These are phyloP conservation scores for Pseudogymnoascus sp. DNA, from an alignment of 2,329 filamentous ascomycete species.

Conservation along the genomic window DNA sequence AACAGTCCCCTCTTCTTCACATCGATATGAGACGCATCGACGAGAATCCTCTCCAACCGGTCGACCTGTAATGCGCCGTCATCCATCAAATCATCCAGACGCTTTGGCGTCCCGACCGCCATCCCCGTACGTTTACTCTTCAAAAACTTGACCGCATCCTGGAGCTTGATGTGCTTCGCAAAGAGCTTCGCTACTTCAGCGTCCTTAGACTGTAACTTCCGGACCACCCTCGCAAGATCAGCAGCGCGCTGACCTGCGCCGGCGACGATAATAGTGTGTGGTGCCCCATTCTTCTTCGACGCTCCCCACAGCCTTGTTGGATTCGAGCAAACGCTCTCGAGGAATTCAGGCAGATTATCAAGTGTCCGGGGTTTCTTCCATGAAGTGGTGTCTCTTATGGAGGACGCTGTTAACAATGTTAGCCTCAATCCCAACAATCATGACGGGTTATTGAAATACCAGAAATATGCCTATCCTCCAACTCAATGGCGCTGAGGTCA, in stretches of 20 bases:
- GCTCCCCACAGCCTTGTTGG: slow-evolving; percentile 52
- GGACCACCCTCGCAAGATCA: slow-evolving; percentile 67
- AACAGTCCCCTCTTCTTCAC: slow-evolving; percentile 88
- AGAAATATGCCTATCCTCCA: slow-evolving; percentile 73
- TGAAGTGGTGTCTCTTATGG: slow-evolving; percentile 71
- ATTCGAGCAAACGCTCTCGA: slow-evolving; percentile 58
- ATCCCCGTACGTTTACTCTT: slow-evolving; percentile 67
- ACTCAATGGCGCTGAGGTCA: slow-evolving; percentile 74
- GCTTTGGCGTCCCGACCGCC: slow-evolving; percentile 80
- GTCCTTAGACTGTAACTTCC: slow-evolving; percentile 73
- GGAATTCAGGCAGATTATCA: slow-evolving; percentile 68
- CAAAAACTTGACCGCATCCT: slow-evolving; percentile 74
- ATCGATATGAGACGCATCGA: slow-evolving; percentile 90
- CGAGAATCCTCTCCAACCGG: slow-evolving; percentile 68
- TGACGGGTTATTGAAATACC: slow-evolving; percentile 41
- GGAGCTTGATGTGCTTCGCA: slow-evolving; percentile 94
- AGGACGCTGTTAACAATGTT: slow-evolving; percentile 45
- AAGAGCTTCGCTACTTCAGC: slow-evolving; percentile 83
- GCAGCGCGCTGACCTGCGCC: slow-evolving; percentile 79
- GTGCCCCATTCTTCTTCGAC: slow-evolving; percentile 61
- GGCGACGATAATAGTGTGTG: slow-evolving; percentile 85
- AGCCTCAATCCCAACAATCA: slow-evolving; percentile 1
- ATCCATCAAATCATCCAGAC: slow-evolving; percentile 75
- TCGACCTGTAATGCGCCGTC: slow-evolving; percentile 66
- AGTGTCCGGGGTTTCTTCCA: slow-evolving; percentile 61